phyloP scores from a whole-genome alignment of 176 grass and related monocot species.

The Neostapfia colusana region DNA sequence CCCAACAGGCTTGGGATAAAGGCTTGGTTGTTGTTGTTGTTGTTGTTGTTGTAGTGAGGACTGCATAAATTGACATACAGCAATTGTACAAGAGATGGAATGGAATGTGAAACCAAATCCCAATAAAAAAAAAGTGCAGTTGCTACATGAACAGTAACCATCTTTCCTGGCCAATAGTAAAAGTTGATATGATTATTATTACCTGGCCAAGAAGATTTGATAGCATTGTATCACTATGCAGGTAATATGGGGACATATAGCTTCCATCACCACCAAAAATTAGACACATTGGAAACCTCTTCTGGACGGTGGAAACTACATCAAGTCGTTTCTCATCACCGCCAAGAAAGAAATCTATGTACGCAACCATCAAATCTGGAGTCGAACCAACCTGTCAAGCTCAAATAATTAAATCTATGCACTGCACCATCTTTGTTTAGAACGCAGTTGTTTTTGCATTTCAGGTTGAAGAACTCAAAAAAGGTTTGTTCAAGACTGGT shows the following conservation, averaged over 20 bases:
- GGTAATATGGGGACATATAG: slow-evolving; percentile 94
- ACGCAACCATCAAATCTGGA: slow-evolving; percentile 95
- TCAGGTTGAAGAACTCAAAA: not conserved
- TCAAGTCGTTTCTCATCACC: slow-evolving; percentile 95
- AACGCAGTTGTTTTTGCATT: not conserved
- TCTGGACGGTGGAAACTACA: slow-evolving; percentile 74
- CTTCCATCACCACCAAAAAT: slow-evolving; percentile 98
- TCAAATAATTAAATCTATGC: slow-evolving; percentile 19
- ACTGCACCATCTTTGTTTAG: not conserved
- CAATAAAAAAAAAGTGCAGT: not conserved
- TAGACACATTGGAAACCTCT: slow-evolving; percentile 95
- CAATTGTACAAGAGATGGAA: not conserved
- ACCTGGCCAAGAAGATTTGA: slow-evolving; percentile 98
- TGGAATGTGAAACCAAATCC: not conserved
- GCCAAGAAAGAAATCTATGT: slow-evolving; percentile 99
- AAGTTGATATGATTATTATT: slow-evolving; percentile 17
- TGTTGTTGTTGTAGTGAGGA: no score
- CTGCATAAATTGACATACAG: no score
- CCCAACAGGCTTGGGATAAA: no score
- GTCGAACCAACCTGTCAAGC: slow-evolving; percentile 86
- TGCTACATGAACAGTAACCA: not conserved
- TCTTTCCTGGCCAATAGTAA: not conserved
- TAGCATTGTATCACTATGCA: slow-evolving; percentile 84
- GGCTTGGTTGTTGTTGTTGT: no score
- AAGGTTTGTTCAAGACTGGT: not conserved